Evolutionary conservation across 306 rosid genomes (phyloP), one percentile per base, ranked within the genome.

Genomic region (Boehmeria nivea): DNA sequence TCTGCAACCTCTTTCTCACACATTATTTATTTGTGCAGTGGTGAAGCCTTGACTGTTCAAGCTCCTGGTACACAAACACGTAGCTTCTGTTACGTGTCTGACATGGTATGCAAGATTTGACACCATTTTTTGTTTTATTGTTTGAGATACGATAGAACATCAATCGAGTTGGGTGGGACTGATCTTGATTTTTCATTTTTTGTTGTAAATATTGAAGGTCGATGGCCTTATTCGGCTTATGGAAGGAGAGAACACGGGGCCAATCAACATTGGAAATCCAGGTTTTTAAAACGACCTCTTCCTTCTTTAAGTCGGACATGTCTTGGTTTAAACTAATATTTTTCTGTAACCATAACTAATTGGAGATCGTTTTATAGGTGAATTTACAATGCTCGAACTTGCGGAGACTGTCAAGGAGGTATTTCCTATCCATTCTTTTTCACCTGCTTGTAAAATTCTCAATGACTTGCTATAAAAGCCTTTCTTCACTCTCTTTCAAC

Each of bases 371-470:
- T 66, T 60, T 77, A 60, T 78, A 85, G 98, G 96, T 72, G 96
- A 91, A 82, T 91, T 91, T 68, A 91, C 98, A 61, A 81, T 91
- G 94, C 69, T 76, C 2, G 98, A 91, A 74, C 95, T 91, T 40
- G 98, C 98, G 3, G 85, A 91, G 77, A 87, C 84, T 0, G 94
- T 91, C 61, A 91, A 91, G 79, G 96, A 91, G 96, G 98, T 84
- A 36, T 16, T 55, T 60, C 17, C 15, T 11, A 15, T 44, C 24
- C 28, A 39, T 69, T 46, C 27, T 40, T 26, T 21, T 12, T 56
- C 21, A 56, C 38, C 37, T 24, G 26, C 16, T 25, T 22, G 36
- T 20, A 22, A 22, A 12, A 22, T 55, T 16, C 19, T 38, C 20
- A 6, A 47, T 47, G 19, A 11, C 15, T 8, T 17, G n/a, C n/a